Evolutionary conservation across 495 filamentous ascomycete genomes (phyloP), one percentile per base, ranked within the genome.

Genomic region (Sordaria brevicollis): DNA sequence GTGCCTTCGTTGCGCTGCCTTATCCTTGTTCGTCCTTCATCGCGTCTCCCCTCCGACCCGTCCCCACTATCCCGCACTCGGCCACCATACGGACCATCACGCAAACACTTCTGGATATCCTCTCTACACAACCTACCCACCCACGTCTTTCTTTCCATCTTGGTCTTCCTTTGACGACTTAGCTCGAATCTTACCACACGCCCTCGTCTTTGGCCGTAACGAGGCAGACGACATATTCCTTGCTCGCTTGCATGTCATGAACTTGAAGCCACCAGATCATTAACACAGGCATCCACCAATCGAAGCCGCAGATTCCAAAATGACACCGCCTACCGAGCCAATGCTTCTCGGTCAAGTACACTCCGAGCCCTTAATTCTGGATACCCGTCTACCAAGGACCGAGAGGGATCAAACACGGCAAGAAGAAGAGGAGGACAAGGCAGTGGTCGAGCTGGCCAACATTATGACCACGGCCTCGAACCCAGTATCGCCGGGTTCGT

Each of bases 401-500:
- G 76, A 77, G 62, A 49, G 77, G 35, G 49, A 74, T 17, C 74
- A 74, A 68, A 72, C 77, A 31, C 74, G 75, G 65, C 72, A 81
- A 5, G 75, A 79, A 19, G 75, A 80, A 38, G 80, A 83, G 54
- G 81, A 82, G 36, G 80, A 78, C 19, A 79, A 77, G 19, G 82
- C 81, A 17, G 78, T 80, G 17, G 80, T 81, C 49, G 82, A 83
- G 67, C 72, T 84, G 8, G 78, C 81, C 41, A 79, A 82, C 11
- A 85, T 86, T 68, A 85, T 86, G 81, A 82, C 83, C 3, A 77
- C 83, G 8, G 76, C 82, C 0, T 86, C 84, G 31, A 86, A 83
- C 54, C 84, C 84, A 0, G 82, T 85, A 5, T 84, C 83, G 17
- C 84, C 85, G 8, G 85, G 84, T 19, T 82, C 85, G 15, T 81